These are phyloP conservation scores for Gelatoporia subvermispora DNA, from an alignment of 768 basidiomycete genomes.

Conservation along the genomic window DNA sequence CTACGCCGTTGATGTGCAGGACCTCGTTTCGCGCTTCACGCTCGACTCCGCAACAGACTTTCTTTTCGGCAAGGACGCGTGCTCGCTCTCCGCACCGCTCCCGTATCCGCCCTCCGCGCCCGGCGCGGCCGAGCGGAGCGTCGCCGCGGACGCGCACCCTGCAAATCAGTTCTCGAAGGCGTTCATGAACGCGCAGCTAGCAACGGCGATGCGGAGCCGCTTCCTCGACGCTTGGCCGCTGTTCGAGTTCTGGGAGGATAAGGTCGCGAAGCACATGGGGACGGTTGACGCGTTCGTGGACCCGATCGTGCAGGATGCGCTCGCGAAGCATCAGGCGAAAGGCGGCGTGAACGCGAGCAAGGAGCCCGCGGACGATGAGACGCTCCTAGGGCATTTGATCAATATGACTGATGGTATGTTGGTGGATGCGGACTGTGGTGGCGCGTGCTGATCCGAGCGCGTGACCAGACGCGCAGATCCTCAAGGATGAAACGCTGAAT, in stretches of 20 bases:
- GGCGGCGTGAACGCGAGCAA: constrained; percentile 11
- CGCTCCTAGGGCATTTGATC: constrained; percentile 35
- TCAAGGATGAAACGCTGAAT: constrained; percentile 34
- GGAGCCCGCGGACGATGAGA: constrained; percentile 24
- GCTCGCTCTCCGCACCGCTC: constrained; percentile 32
- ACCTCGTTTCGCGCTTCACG: constrained; percentile 40
- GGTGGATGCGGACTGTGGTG: background rate
- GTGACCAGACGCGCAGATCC: constrained; percentile 30
- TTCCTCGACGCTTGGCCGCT: constrained; percentile 42
- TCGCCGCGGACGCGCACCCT: constrained; percentile 23
- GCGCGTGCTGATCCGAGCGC: background rate
- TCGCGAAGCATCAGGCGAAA: constrained; percentile 31
- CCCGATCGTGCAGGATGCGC: constrained; percentile 40
- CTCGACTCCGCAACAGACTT: constrained; percentile 54
- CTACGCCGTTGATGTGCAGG: constrained; percentile 39
- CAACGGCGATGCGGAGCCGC: constrained; percentile 25
- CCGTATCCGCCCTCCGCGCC: constrained; percentile 31
- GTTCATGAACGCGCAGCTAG: constrained; percentile 33
- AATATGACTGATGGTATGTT: constrained; percentile 33
- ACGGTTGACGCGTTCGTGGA: constrained; percentile 42
- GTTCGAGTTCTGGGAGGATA: constrained; percentile 39
- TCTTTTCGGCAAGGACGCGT: constrained; percentile 40
- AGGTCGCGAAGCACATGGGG: constrained; percentile 31
- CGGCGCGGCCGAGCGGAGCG: constrained; percentile 13
- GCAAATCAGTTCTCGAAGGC: constrained; percentile 33